phyloP scores from a whole-genome alignment of 176 grass and related monocot genomes.

The Ananas comosus region DNA sequence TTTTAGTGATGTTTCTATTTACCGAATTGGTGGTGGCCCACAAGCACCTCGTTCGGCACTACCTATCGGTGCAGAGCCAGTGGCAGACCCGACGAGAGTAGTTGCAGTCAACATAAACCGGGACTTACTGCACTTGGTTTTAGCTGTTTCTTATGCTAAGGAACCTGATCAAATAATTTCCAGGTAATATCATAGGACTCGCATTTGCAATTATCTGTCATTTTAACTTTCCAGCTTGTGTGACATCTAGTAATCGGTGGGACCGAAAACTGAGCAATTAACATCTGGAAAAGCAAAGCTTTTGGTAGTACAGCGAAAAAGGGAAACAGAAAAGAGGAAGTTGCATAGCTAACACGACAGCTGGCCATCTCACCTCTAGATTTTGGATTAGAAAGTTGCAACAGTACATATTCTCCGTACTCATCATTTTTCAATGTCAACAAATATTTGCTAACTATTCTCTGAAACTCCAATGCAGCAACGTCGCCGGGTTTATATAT shows the following conservation, averaged over 20 bases:
- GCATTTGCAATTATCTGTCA: neutral
- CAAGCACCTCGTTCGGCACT: conserved; percentile 88
- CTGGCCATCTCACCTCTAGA: neutral
- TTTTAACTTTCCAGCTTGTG: neutral
- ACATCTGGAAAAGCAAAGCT: neutral
- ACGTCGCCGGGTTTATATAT: conserved; percentile 83
- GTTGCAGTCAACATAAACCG: conserved; percentile 78
- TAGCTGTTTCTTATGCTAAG: conserved; percentile 86
- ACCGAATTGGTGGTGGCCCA: conserved; percentile 74
- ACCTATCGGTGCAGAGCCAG: conserved; percentile 79
- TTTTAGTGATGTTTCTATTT: conserved; percentile 79
- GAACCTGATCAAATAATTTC: conserved; percentile 89
- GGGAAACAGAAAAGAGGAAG: neutral
- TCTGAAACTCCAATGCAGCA: conserved; percentile 42
- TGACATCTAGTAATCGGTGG: neutral
- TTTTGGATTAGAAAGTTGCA: neutral
- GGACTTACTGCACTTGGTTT: conserved; percentile 81
- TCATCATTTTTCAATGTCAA: neutral
- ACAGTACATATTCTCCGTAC: neutral
- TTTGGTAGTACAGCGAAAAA: neutral
- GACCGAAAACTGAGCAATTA: neutral
- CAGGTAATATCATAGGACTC: conserved; percentile 37
- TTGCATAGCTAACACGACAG: neutral
- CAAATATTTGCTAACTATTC: conserved; percentile 10
- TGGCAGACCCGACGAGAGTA: conserved; percentile 67